Evolutionary conservation across 1,284 basidiomycete species (phyloP).

Genomic region (Neonothopanus nambi): DNA sequence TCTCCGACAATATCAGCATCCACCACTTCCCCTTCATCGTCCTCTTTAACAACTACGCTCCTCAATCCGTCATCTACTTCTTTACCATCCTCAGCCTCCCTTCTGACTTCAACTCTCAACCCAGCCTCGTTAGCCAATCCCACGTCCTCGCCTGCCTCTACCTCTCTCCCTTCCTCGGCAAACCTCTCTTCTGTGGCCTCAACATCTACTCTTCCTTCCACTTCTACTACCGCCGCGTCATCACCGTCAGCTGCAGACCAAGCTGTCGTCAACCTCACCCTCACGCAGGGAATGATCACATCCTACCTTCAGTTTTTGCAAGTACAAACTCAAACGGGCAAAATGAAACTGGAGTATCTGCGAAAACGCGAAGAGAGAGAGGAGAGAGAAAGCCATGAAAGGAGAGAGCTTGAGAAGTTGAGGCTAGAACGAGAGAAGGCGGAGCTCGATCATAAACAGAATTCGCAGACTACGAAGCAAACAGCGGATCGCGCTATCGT

Average conservation of each 20-base stretch:
- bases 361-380: constrained; percentile 63
- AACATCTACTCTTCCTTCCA: constrained; percentile 16
- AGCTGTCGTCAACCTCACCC: constrained; percentile 46
- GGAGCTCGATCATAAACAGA: constrained; percentile 53
- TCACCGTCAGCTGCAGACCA: constrained; percentile 27
- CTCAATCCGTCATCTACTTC: constrained; percentile 2
- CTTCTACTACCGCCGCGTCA: constrained; percentile 18
- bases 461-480: constrained; percentile 52
- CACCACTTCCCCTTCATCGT: constrained; percentile 9
- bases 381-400: constrained; percentile 49
- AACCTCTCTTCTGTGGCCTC: constrained; percentile 12
- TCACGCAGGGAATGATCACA: constrained; percentile 58
- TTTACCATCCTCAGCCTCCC: constrained; percentile 5
- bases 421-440: constrained; percentile 49
- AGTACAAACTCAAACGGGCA: constrained; percentile 55
- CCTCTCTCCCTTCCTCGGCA: constrained; percentile 12
- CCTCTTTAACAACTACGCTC: constrained; percentile 8
- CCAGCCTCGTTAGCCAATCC: constrained; percentile 11
- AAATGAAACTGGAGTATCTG: constrained; percentile 64
- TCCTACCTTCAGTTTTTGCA: constrained; percentile 59
- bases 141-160: constrained; percentile 18
- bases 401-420: constrained; percentile 48
- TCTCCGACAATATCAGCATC: constrained; percentile 13
- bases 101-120: constrained; percentile 5
- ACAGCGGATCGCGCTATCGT: constrained; percentile 64